phyloP scores from a whole-genome alignment of 306 rosid genomes.

The Quercus agrifolia region DNA sequence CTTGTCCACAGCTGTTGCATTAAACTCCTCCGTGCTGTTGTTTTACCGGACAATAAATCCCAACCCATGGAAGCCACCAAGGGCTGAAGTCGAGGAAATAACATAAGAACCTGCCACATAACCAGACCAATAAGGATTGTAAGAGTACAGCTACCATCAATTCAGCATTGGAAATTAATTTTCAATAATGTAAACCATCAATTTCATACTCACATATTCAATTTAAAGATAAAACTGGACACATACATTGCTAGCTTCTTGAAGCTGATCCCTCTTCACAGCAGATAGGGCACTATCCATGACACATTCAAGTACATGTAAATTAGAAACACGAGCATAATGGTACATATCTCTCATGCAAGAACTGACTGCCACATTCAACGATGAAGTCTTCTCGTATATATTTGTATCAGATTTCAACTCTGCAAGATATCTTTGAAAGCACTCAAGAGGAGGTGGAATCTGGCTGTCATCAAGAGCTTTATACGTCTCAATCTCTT shows the following conservation, averaged over 20 bases:
- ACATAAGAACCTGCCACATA: conserved; percentile 59
- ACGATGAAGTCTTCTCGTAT: conserved; percentile 29
- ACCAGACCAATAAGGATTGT: background rate
- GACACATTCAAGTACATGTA: conserved; percentile 84
- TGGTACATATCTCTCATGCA: conserved; percentile 81
- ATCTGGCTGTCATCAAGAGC: conserved; percentile 53
- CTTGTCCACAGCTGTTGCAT: conserved; percentile 92
- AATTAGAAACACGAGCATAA: conserved; percentile 89
- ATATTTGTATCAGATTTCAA: conserved; percentile 39
- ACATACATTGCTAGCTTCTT: conserved; percentile 90
- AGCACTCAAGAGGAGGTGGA: conserved; percentile 67
- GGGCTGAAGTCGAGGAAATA: conserved; percentile 95
- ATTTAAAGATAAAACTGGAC: conserved; percentile 32
- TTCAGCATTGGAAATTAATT: conserved; percentile 10
- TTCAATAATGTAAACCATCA: conserved; percentile 11
- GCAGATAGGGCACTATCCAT: conserved; percentile 80
- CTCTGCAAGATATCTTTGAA: conserved; percentile 46
- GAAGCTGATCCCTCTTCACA: conserved; percentile 84
- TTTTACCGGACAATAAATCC: conserved; percentile 85
- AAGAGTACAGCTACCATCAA: conserved; percentile 17
- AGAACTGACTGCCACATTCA: conserved; percentile 43
- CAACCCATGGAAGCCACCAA: conserved; percentile 96
- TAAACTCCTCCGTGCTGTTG: conserved; percentile 69
- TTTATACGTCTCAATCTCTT: conserved; percentile 70
- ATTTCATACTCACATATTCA: conserved; percentile 20